These are phyloP conservation scores for Mycena metata DNA, from an alignment of 768 basidiomycete species.

Conservation along the genomic window DNA sequence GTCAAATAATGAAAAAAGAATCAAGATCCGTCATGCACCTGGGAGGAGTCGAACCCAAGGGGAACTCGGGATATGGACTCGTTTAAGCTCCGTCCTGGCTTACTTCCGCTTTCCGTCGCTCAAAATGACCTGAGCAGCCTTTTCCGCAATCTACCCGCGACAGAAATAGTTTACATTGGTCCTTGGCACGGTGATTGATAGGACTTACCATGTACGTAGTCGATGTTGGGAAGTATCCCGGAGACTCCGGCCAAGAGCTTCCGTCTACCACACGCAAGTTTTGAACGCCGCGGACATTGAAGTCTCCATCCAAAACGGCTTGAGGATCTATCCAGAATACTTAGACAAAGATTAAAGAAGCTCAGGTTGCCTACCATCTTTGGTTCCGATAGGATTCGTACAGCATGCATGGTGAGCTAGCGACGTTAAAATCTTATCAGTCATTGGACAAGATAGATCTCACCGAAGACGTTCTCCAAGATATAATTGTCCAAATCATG, in stretches of 20 bases:
- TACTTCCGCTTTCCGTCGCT: too few species aligned
- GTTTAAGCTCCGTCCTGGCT: too few species aligned
- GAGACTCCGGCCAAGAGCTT: slow-evolving; percentile 3
- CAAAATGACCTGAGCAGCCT: too few species aligned
- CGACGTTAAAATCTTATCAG: too few species aligned
- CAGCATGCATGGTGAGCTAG: slow-evolving; percentile 49
- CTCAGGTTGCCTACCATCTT: slow-evolving; percentile 44
- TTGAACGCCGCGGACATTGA: slow-evolving; percentile 45
- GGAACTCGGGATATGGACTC: too few species aligned
- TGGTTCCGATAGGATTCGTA: slow-evolving; percentile 45
- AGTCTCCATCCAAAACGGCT: slow-evolving; percentile 47
- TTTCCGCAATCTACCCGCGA: too few species aligned
- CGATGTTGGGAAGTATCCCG: slow-evolving; percentile 47
- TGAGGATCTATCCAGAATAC: slow-evolving; percentile 38
- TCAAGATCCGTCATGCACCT: too few species aligned
- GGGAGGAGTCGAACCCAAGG: too few species aligned
- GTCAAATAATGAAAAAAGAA: too few species aligned
- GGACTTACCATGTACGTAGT: slow-evolving; percentile 47
- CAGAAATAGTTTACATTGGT: too few species aligned
- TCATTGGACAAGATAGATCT: too few species aligned
- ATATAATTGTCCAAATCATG: slow-evolving; percentile 43
- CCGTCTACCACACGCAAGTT: background rate
- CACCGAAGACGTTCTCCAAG: slow-evolving; percentile 42
- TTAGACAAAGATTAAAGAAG: background rate
- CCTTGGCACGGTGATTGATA: too few species aligned